phyloP scores from a whole-genome alignment of 1,284 basidiomycete genomes.

The Naganishia cerealis region DNA sequence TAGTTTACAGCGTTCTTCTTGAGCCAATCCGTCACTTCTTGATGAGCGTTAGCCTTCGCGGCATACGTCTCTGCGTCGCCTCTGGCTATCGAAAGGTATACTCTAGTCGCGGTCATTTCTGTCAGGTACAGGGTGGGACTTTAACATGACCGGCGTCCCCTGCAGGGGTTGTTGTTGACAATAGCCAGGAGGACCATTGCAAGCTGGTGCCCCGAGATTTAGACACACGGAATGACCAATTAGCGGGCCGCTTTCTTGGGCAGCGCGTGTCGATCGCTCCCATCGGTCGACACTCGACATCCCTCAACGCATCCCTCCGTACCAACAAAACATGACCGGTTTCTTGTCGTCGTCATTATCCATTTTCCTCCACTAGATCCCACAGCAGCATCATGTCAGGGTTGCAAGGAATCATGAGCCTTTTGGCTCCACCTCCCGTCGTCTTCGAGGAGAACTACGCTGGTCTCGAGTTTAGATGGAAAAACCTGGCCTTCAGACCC shows the following conservation, averaged over 20 bases:
- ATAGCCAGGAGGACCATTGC: not conserved
- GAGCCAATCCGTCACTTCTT: slow-evolving; percentile 21
- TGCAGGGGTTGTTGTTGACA: not conserved
- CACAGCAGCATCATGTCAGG: slow-evolving; percentile 15
- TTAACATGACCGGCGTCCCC: not conserved
- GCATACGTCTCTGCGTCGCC: slow-evolving; percentile 4
- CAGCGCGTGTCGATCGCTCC: slow-evolving; percentile 4
- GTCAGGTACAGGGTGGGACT: not conserved
- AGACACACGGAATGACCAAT: not conserved
- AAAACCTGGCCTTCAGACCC: slow-evolving; percentile 73
- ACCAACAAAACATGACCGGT: not conserved
- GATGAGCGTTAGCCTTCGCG: not conserved
- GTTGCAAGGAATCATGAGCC: slow-evolving; percentile 9
- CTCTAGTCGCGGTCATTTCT: slow-evolving; percentile 8
- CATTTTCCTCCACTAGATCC: not conserved
- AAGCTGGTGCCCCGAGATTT: slow-evolving; percentile 1
- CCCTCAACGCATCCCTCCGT: not conserved
- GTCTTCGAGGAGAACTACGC: slow-evolving; percentile 54
- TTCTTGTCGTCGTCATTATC: too few species aligned
- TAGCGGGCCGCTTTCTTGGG: slow-evolving; percentile 1
- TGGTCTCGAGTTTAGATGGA: slow-evolving; percentile 70
- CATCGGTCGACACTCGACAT: not conserved
- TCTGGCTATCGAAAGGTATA: slow-evolving; percentile 20
- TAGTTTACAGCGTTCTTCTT: slow-evolving; percentile 27
- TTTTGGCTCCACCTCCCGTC: slow-evolving; percentile 16